phyloP scores from a whole-genome alignment of 768 basidiomycete species.

The Boletus patriciae region DNA sequence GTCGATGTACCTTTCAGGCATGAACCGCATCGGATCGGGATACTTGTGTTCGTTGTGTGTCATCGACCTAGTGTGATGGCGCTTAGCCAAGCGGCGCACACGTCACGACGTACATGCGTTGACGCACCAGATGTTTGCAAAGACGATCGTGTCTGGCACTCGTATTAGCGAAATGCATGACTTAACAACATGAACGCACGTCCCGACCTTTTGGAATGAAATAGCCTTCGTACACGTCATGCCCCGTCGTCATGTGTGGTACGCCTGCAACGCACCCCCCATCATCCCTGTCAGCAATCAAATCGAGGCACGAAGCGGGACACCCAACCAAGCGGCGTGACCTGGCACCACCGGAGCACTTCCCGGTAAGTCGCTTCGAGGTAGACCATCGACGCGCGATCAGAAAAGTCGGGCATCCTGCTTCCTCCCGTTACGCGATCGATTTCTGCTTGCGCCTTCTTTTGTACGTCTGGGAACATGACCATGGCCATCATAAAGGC shows the following conservation, averaged over 20 bases:
- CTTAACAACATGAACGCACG: not conserved
- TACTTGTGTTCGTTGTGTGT: conserved; percentile 25
- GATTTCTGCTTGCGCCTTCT: conserved; percentile 31
- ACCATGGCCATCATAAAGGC: conserved; percentile 30
- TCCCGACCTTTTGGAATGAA: conserved; percentile 22
- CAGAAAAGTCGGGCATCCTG: conserved; percentile 20
- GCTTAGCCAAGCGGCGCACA: not conserved
- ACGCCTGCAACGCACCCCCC: conserved; percentile 20
- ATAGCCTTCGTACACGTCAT: conserved; percentile 18
- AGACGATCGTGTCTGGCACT: conserved; percentile 25
- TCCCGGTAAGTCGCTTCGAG: conserved; percentile 25
- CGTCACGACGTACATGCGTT: not conserved
- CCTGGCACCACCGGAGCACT: conserved; percentile 27
- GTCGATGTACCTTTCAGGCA: conserved; percentile 21
- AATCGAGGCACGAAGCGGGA: not conserved
- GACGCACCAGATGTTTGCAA: conserved; percentile 18
- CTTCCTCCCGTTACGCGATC: conserved; percentile 18
- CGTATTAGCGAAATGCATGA: not conserved
- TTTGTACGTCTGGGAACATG: conserved; percentile 24
- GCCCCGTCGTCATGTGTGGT: conserved; percentile 24
- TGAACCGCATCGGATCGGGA: conserved; percentile 22
- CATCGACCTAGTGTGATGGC: conserved; percentile 24
- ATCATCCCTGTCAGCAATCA: not conserved
- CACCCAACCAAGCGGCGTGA: conserved; percentile 24
- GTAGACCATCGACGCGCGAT: conserved; percentile 25